These are phyloP conservation scores for Trichoderma koningiopsis DNA, from an alignment of 2,329 filamentous ascomycete genomes.

Conservation along the genomic window DNA sequence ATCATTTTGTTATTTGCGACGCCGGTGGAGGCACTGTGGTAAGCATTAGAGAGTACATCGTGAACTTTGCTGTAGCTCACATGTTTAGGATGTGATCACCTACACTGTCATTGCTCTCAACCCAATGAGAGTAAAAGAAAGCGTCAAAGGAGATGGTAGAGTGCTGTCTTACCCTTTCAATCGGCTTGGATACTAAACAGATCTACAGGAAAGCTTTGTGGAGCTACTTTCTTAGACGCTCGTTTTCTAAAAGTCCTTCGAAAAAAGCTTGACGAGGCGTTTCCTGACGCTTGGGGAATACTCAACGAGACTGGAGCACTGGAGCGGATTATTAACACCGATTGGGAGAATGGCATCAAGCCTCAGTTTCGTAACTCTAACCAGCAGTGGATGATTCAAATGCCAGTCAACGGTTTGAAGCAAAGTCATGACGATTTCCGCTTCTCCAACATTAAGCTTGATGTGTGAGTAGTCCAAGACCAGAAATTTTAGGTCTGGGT, in stretches of 20 bases:
- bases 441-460: background rate
- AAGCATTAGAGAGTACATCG: background rate
- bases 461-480: background rate
- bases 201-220: conserved; percentile 41
- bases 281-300: background rate
- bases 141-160: conserved; percentile 38
- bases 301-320: conserved; percentile 5
- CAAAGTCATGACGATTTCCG: conserved; percentile 1
- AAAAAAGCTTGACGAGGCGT: background rate
- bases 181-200: background rate
- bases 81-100: conserved; percentile 45
- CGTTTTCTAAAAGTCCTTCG: conserved; percentile 33
- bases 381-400: conserved; percentile 27
- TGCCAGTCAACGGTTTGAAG: conserved; percentile 26
- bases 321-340: conserved; percentile 31
- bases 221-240: conserved; percentile 46
- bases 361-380: conserved; percentile 29
- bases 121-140: conserved; percentile 40
- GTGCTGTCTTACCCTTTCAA: too few relatives aligned
- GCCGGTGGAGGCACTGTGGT: conserved; percentile 44
- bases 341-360: conserved; percentile 39
- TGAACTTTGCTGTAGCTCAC: background rate
- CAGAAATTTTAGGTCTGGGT: too few relatives aligned
- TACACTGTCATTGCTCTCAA: conserved; percentile 36
- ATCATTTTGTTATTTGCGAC: conserved; percentile 40